Conservation (phyloP, 441 rosid species). For the Bocquillonia castaneifolia region DNA sequence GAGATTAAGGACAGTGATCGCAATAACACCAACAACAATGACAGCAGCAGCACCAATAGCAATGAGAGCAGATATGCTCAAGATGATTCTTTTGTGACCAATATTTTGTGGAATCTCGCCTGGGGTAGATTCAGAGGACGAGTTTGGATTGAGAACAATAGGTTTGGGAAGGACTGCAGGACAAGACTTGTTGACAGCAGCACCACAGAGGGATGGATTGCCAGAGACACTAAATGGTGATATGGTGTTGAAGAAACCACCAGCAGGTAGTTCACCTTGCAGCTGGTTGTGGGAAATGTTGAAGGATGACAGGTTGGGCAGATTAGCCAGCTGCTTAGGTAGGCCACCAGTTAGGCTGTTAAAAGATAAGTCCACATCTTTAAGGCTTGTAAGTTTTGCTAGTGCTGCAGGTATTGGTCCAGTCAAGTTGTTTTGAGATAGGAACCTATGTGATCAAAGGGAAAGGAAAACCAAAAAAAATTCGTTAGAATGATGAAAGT, state of each 20-base stretch:
- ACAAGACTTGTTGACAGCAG: slow-evolving; percentile 73
- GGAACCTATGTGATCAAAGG: slow-evolving; percentile 40
- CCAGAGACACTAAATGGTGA: slow-evolving; percentile 62
- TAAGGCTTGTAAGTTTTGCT: slow-evolving; percentile 53
- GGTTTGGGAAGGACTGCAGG: slow-evolving; percentile 85
- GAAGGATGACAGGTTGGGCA: slow-evolving; percentile 58
- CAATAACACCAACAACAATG: slow-evolving; percentile 76
- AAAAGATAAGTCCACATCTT: slow-evolving; percentile 62
- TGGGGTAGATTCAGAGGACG: slow-evolving; percentile 55
- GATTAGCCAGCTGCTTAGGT: slow-evolving; percentile 73
- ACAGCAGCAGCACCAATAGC: slow-evolving; percentile 90
- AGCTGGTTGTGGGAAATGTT: slow-evolving; percentile 78
- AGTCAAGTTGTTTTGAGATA: slow-evolving; percentile 64
- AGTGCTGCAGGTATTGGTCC: slow-evolving; percentile 63
- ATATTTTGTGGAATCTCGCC: slow-evolving; percentile 50
- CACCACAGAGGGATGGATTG: slow-evolving; percentile 84
- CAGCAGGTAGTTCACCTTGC: slow-evolving; percentile 81
- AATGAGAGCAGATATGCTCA: slow-evolving; percentile 84
- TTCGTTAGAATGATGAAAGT: slow-evolving; percentile 20
- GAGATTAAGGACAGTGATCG: slow-evolving; percentile 70
- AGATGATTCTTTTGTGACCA: slow-evolving; percentile 60
- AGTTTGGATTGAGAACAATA: slow-evolving; percentile 90
- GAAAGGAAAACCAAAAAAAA: slow-evolving; percentile 12
- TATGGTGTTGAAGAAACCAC: slow-evolving; percentile 86
- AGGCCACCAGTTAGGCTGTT: slow-evolving; percentile 63